These are phyloP conservation scores for Spathaspora hagerdaliae DNA, from an alignment of 805 yeast species.

Conservation along the genomic window DNA sequence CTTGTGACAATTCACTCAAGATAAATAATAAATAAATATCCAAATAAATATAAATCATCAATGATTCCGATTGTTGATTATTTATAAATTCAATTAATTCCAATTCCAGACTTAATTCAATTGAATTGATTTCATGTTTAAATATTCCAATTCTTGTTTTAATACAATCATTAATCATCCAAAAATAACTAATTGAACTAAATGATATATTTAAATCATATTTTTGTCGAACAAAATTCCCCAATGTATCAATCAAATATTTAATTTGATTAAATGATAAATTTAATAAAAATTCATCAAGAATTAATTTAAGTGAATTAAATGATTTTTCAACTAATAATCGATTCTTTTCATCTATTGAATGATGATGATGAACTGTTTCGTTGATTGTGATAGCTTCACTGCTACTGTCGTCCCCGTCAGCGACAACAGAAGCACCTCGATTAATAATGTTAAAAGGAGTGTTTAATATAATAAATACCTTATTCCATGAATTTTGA, in stretches of 20 bases:
- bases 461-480: slow-evolving; percentile 57
- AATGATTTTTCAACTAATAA: slow-evolving; percentile 65
- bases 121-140: neutral
- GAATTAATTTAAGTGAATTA: slow-evolving; percentile 74
- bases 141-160: slow-evolving; percentile 16
- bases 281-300: slow-evolving; percentile 78
- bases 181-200: slow-evolving; percentile 85
- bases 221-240: slow-evolving; percentile 65
- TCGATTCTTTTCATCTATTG: slow-evolving; percentile 44
- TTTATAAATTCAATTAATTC: slow-evolving; percentile 8
- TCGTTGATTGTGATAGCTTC: too few species aligned
- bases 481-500: slow-evolving; percentile 66
- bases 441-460: slow-evolving; percentile 42
- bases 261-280: slow-evolving; percentile 66
- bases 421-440: slow-evolving; percentile 9
- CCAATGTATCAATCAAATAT: slow-evolving; percentile 66
- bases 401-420: slow-evolving; percentile 3
- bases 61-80: slow-evolving; percentile 2
- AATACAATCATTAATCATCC: slow-evolving; percentile 81
- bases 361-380: too few species aligned
- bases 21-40: slow-evolving; percentile 49
- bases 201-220: slow-evolving; percentile 83
- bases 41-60: slow-evolving; percentile 1
- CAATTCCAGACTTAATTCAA: neutral
- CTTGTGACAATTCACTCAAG: slow-evolving; percentile 61